Evolutionary conservation across 495 filamentous ascomycete species (phyloP), one percentile per base, ranked within the genome.

Genomic region (Talaromyces ruber): DNA sequence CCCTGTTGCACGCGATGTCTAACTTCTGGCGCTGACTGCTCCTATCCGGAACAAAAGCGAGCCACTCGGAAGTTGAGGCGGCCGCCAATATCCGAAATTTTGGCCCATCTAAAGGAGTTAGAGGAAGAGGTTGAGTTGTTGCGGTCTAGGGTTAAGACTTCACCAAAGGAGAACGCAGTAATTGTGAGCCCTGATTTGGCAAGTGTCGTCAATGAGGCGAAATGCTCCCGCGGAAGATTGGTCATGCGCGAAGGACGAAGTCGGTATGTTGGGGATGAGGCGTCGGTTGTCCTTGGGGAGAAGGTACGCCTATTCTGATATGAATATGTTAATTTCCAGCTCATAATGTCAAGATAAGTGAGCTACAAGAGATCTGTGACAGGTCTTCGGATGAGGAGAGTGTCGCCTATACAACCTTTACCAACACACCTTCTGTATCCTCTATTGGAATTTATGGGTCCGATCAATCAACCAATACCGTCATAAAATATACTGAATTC

Each of bases 1-100:
- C 89, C 89, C 2, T 11, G 7, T 34, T 94, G 90, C 71, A 81
- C 80, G 53, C 88, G 90, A 64, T 93, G 90, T 72, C 79, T 80
- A 29, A 82, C 85, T 64, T 85, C 84, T 21, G 82, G 82, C 45
- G 85, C 84, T 53, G 80, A 86, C 71, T 94, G 90, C 73, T 72
- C 86, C 24, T 92, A 87, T 70, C 89, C 90, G 1, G 82, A 83
- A 0, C 87, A 86, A 0, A 86, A 87, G 52, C 57, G 89, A 55
- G 88, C 89, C 9, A 87, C 87, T 1, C 75, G 87, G 24, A 78
- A 82, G 58, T 73, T 84, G 30, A 76, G 85, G 56, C 73, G 77
- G 64, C 82, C 82, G 37, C 82, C 66, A 43, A 62, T 66, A n/a
- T 29, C 59, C 34, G 88, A 91, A 66, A 70, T 92, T 11, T 74